phyloP scores from a whole-genome alignment of 176 grass and related monocot genomes.

The Pontederia crassipes region DNA sequence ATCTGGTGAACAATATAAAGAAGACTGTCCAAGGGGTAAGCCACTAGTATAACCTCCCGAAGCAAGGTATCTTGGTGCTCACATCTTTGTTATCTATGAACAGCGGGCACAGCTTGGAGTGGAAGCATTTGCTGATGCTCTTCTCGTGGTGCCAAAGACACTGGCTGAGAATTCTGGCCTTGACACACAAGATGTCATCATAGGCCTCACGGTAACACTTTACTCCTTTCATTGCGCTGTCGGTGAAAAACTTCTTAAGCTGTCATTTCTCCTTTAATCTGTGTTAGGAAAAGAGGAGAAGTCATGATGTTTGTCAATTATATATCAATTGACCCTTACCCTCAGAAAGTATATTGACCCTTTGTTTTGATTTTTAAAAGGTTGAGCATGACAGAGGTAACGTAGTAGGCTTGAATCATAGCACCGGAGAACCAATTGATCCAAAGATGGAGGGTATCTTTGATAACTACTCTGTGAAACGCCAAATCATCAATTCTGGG shows the following conservation, averaged over 20 bases:
- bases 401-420: slow-evolving; percentile 72
- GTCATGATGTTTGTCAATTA: background rate
- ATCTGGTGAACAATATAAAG: slow-evolving; percentile 84
- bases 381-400: slow-evolving; percentile 76
- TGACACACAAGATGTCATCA: slow-evolving; percentile 76
- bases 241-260: too few species aligned
- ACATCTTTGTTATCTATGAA: slow-evolving; percentile 2
- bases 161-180: slow-evolving; percentile 89
- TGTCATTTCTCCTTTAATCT: background rate
- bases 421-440: slow-evolving; percentile 73
- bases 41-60: background rate
- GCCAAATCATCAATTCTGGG: slow-evolving; percentile 90
- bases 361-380: slow-evolving; percentile 23
- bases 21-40: slow-evolving; percentile 90
- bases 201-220: slow-evolving; percentile 49
- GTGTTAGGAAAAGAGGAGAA: too few species aligned
- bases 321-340: too few species aligned
- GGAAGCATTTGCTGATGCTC: slow-evolving; percentile 92
- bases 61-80: background rate
- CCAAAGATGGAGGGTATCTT: slow-evolving; percentile 95
- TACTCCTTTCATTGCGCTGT: background rate
- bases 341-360: too few species aligned
- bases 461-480: slow-evolving; percentile 84
- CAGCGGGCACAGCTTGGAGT: slow-evolving; percentile 92
- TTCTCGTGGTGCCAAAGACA: slow-evolving; percentile 87